phyloP scores from a whole-genome alignment of 2,329 filamentous ascomycete species.

The Claviceps capensis region DNA sequence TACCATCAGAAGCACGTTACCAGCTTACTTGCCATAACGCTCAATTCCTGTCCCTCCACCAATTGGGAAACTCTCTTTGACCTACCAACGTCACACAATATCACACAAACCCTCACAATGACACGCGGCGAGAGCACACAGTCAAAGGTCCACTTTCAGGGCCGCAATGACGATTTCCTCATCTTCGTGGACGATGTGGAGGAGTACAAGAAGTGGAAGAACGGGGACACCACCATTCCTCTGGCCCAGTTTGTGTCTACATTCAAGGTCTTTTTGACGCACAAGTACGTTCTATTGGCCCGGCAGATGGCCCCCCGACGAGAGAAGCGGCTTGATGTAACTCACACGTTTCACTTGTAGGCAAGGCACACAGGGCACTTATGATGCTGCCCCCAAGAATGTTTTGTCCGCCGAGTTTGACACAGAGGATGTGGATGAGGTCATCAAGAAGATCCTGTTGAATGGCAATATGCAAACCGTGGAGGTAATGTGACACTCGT shows the following conservation, averaged over 20 bases:
- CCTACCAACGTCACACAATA: neutral
- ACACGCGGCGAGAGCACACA: conserved; percentile 55
- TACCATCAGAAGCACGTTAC: neutral
- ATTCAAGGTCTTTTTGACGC: conserved; percentile 82
- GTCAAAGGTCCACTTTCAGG: conserved; percentile 79
- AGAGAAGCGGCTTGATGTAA: too few relatives aligned
- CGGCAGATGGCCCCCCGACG: neutral
- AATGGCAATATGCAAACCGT: conserved; percentile 54
- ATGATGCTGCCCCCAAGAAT: conserved; percentile 62
- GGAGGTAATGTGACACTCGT: conserved; percentile 25
- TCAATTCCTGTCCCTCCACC: too few relatives aligned
- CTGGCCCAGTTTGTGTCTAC: conserved; percentile 73
- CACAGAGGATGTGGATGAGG: conserved; percentile 63
- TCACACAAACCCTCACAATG: conserved; percentile 32
- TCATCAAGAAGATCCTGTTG: conserved; percentile 69
- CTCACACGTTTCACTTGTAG: conserved; percentile 27
- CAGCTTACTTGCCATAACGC: neutral
- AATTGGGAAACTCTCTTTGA: neutral
- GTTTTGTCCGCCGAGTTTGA: conserved; percentile 79
- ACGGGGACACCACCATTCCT: conserved; percentile 62
- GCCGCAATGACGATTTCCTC: conserved; percentile 44
- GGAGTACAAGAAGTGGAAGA: conserved; percentile 61
- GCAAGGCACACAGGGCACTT: conserved; percentile 71
- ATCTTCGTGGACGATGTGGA: conserved; percentile 46
- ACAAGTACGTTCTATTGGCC: conserved; percentile 52